phyloP scores from a whole-genome alignment of 2,329 filamentous ascomycete species.

The Orbilia blumenaviensis region DNA sequence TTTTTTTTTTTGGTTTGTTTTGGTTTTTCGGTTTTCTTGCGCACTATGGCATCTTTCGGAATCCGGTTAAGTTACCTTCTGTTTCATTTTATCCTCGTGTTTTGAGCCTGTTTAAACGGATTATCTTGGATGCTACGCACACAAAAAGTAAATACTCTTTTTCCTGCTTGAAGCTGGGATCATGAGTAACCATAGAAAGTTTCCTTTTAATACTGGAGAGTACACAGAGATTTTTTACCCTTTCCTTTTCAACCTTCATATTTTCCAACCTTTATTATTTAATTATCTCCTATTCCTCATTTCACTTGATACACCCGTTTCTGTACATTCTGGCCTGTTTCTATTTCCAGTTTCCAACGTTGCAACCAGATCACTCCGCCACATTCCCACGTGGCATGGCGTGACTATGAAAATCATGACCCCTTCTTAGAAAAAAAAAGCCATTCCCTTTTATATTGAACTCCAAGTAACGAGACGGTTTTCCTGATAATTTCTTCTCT shows the following conservation, averaged over 20 bases:
- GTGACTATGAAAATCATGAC: constrained; percentile 40
- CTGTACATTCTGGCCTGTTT: constrained; percentile 12
- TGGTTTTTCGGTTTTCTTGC: background rate
- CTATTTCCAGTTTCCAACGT: constrained; percentile 17
- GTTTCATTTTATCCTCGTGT: constrained; percentile 3
- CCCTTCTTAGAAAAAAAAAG: background rate
- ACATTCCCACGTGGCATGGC: constrained; percentile 1
- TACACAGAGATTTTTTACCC: constrained; percentile 6
- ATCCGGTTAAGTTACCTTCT: constrained; percentile 8
- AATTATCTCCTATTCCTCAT: constrained; percentile 1
- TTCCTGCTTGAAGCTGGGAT: background rate
- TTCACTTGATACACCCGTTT: background rate
- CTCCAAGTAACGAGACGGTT: background rate
- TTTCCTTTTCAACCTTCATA: constrained; percentile 2
- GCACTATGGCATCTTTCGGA: background rate
- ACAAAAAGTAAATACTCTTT: constrained; percentile 18
- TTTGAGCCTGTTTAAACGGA: constrained; percentile 17
- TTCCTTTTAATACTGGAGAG: constrained; percentile 8
- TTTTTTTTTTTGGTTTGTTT: background rate
- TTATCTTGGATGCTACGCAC: constrained; percentile 13
- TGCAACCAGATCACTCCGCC: constrained; percentile 8
- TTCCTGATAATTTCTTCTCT: constrained; percentile 12
- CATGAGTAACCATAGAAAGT: background rate
- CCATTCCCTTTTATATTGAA: constrained; percentile 8
- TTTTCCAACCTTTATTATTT: background rate